phyloP scores from a whole-genome alignment of 192 early-diverging fungal species.

The Umbelopsis ramanniana region DNA sequence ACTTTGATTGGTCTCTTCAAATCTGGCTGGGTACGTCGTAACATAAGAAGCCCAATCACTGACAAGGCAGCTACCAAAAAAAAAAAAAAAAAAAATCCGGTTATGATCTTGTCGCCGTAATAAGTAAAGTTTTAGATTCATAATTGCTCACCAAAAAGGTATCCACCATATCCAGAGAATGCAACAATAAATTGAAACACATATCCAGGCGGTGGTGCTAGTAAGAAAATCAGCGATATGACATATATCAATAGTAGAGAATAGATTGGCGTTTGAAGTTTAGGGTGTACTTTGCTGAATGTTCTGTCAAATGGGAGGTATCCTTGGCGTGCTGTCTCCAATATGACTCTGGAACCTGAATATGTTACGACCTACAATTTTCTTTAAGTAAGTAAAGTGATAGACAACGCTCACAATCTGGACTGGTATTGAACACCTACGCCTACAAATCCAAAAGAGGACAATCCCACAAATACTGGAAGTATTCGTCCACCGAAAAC shows the following conservation, averaged over 20 bases:
- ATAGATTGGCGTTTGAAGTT: constrained; percentile 30
- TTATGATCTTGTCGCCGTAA: background rate
- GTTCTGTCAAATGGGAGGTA: constrained; percentile 48
- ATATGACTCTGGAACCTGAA: constrained; percentile 46
- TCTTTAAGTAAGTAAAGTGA: too few relatives aligned
- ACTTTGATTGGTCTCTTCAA: constrained; percentile 28
- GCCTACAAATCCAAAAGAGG: constrained; percentile 36
- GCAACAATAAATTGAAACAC: constrained; percentile 28
- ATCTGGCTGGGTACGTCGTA: constrained; percentile 22
- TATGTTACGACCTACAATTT: background rate
- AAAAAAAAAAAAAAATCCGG: background rate
- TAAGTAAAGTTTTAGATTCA: background rate
- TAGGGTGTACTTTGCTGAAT: constrained; percentile 44
- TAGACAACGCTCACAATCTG: too few relatives aligned
- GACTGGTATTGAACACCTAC: background rate
- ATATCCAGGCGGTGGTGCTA: constrained; percentile 34
- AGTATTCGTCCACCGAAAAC: constrained; percentile 44
- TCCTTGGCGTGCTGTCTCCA: constrained; percentile 58
- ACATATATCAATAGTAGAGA: constrained; percentile 33
- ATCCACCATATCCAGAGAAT: constrained; percentile 15
- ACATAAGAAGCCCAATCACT: constrained; percentile 15
- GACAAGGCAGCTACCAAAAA: constrained; percentile 11
- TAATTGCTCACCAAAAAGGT: constrained; percentile 11
- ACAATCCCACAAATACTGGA: constrained; percentile 51
- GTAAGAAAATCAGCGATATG: constrained; percentile 25